Conservation (phyloP, 805 yeast genomes). For the Henningerozyma blattae region DNA sequence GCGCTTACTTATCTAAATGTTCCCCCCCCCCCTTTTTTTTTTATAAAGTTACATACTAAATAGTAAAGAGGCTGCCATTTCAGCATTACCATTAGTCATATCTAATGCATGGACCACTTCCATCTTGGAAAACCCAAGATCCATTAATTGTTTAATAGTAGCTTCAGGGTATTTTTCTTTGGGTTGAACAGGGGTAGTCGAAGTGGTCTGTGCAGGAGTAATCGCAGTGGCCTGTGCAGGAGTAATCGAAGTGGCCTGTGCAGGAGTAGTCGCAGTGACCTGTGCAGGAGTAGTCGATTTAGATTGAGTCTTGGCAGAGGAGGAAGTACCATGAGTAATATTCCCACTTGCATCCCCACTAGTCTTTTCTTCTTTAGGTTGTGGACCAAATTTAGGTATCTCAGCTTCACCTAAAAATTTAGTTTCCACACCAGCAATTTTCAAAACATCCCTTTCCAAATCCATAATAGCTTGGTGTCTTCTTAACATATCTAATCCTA, state of each 20-base stretch:
- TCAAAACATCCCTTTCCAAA: constrained; percentile 48
- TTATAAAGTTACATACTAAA: no score
- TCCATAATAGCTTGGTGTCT: constrained; percentile 80
- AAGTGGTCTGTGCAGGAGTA: not conserved
- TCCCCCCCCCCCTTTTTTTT: no score
- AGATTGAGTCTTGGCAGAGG: not conserved
- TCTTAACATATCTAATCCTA: constrained; percentile 87
- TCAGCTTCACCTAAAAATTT: constrained; percentile 65
- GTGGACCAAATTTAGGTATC: constrained; percentile 31
- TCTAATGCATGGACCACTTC: constrained; percentile 57
- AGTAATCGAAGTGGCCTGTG: not conserved
- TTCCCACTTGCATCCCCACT: not conserved
- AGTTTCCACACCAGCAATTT: constrained; percentile 63
- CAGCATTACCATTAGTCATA: constrained; percentile 65
- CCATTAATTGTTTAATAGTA: constrained; percentile 36
- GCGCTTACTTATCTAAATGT: no score
- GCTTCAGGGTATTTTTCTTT: constrained; percentile 23
- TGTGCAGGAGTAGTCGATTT: not conserved
- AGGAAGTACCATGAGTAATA: not conserved
- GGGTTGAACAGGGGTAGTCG: not conserved
- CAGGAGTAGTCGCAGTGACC: not conserved
- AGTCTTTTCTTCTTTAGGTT: not conserved
- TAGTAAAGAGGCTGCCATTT: constrained; percentile 72
- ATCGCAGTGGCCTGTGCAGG: constrained; percentile 1
- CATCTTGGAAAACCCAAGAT: constrained; percentile 57